Percentiles rank a stretch among this genome's conserved stretches.
Conservation (phyloP, 805 yeast genomes). For the Nematodospora valgi region DNA sequence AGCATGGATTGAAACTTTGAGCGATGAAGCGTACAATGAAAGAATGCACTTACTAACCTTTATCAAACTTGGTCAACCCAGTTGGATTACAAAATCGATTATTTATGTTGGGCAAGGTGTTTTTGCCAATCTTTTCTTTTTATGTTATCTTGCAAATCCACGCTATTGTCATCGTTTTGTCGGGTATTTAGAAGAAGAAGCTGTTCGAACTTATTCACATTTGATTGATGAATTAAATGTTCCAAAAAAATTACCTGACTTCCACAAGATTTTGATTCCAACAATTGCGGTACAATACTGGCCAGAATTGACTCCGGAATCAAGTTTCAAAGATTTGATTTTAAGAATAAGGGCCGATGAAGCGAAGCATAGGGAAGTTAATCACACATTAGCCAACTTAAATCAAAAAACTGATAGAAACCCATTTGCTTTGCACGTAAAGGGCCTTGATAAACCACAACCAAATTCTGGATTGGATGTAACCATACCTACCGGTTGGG, state of each 20-base stretch:
- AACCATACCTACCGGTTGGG: slow-evolving; percentile 39
- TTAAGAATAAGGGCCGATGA: slow-evolving; percentile 70
- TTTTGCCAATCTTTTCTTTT: slow-evolving; percentile 62
- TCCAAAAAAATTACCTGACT: slow-evolving; percentile 45
- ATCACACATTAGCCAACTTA: slow-evolving; percentile 71
- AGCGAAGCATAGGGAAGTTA: slow-evolving; percentile 76
- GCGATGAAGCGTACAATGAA: slow-evolving; percentile 76
- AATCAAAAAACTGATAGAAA: slow-evolving; percentile 54
- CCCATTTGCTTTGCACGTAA: slow-evolving; percentile 55
- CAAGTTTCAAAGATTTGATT: slow-evolving; percentile 57
- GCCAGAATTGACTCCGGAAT: slow-evolving; percentile 48
- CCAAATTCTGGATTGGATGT: slow-evolving; percentile 34
- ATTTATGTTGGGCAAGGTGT: slow-evolving; percentile 67
- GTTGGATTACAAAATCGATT: slow-evolving; percentile 50
- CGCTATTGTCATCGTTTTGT: slow-evolving; percentile 70
- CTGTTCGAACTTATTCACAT: slow-evolving; percentile 65
- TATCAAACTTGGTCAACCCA: slow-evolving; percentile 61
- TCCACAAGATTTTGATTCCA: slow-evolving; percentile 47
- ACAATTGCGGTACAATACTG: slow-evolving; percentile 63
- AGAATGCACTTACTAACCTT: slow-evolving; percentile 74
- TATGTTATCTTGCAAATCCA: slow-evolving; percentile 56
- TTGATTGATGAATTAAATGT: slow-evolving; percentile 52
- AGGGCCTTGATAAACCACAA: slow-evolving; percentile 31
- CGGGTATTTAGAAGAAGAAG: slow-evolving; percentile 77
- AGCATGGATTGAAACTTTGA: slow-evolving; percentile 71